A percentile compares a stretch with the other conserved stretches of the same genome.
Evolutionary conservation across 1,284 basidiomycete species (phyloP).

Genomic region (Sparassis latifolia): DNA sequence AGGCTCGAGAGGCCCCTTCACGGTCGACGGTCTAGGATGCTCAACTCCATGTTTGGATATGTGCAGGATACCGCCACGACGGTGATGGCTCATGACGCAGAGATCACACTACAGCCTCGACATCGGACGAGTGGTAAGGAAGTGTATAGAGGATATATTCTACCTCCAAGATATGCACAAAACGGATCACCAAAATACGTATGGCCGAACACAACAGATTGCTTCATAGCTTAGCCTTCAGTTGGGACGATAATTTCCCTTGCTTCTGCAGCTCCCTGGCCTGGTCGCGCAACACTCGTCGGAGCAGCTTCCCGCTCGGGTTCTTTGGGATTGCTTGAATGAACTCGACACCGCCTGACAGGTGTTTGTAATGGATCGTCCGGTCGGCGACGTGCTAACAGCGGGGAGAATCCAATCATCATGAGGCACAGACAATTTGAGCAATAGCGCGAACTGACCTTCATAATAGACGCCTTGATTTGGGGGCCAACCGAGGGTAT

Average conservation of each 20-base stretch:
- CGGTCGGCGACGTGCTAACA: conserved; percentile 22
- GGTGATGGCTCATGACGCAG: too few species aligned
- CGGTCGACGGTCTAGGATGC: too few species aligned
- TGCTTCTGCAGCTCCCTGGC: conserved; percentile 3
- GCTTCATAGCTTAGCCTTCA: background rate
- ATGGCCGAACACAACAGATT: too few species aligned
- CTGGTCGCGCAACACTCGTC: conserved; percentile 8
- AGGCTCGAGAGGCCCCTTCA: too few species aligned
- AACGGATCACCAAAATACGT: too few species aligned
- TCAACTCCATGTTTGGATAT: too few species aligned
- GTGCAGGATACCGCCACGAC: too few species aligned
- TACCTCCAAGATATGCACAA: too few species aligned
- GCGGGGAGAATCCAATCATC: background rate
- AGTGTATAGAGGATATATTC: too few species aligned
- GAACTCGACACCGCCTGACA: conserved; percentile 18
- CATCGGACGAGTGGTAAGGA: too few species aligned
- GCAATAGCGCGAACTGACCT: conserved; percentile 12
- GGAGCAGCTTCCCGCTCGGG: conserved; percentile 8
- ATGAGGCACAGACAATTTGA: background rate
- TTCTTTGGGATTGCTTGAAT: conserved; percentile 7
- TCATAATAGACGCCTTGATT: conserved; percentile 18
- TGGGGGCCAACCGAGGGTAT: conserved; percentile 30
- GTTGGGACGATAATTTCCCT: conserved; percentile 2
- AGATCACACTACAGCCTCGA: too few species aligned
- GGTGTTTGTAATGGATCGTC: conserved; percentile 8